Evolutionary conservation across 1,284 basidiomycete species (phyloP).

Genomic region (Irpex sp.): DNA sequence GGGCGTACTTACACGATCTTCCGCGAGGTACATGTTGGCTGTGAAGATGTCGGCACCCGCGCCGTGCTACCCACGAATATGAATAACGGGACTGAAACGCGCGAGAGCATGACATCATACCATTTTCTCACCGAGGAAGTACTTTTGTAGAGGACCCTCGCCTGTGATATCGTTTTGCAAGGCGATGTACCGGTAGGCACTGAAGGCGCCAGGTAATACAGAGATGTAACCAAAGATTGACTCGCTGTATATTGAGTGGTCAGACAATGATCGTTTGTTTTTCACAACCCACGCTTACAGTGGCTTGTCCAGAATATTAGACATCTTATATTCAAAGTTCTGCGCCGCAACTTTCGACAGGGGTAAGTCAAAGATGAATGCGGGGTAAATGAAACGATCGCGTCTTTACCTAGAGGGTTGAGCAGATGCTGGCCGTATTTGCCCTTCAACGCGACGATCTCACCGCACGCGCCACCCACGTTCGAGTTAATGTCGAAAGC

Average conservation of each 20-base stretch:
- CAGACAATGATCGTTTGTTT: background rate
- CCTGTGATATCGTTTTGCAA: conserved; percentile 82
- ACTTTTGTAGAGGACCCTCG: conserved; percentile 88
- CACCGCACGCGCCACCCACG: conserved; percentile 95
- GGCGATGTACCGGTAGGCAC: conserved; percentile 89
- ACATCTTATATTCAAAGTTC: conserved; percentile 98
- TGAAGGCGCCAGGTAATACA: conserved; percentile 91
- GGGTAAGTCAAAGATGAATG: background rate
- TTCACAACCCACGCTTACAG: conserved; percentile 35
- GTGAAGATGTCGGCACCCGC: conserved; percentile 88
- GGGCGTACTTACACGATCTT: conserved; percentile 63
- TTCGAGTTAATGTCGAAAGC: conserved; percentile 95
- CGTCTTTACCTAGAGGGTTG: conserved; percentile 69
- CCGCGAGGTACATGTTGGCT: conserved; percentile 94
- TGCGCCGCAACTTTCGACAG: conserved; percentile 68
- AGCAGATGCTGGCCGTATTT: conserved; percentile 74
- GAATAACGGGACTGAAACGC: background rate
- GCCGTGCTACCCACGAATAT: conserved; percentile 49
- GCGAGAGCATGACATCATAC: conserved; percentile 31
- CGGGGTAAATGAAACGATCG: background rate
- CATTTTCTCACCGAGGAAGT: conserved; percentile 94
- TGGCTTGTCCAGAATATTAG: conserved; percentile 89
- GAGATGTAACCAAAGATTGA: conserved; percentile 91
- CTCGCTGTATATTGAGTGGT: conserved; percentile 37
- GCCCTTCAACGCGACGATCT: conserved; percentile 91